Evolutionary conservation across 2,329 filamentous ascomycete genomes (phyloP).

Genomic region (Cryphonectria japonica): DNA sequence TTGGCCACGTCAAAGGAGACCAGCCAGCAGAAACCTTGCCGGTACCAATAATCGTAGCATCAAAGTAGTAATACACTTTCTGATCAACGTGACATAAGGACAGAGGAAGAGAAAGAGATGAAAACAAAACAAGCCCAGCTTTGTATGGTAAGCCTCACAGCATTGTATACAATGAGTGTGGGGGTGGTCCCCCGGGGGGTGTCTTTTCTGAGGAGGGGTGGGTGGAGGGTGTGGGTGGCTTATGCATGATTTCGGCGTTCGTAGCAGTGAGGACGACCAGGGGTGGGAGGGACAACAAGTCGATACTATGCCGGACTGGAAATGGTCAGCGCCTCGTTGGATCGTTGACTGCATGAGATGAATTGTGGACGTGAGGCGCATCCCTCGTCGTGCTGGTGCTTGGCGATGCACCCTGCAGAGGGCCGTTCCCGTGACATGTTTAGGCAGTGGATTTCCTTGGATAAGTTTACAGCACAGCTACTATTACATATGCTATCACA

Average conservation of each 20-base stretch:
- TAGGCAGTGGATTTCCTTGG: background rate
- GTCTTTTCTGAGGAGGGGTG: background rate
- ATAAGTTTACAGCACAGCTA: background rate
- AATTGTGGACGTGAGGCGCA: background rate
- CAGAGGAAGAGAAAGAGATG: too few relatives aligned
- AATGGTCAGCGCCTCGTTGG: background rate
- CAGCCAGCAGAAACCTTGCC: background rate
- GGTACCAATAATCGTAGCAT: background rate
- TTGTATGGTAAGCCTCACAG: conserved; percentile 9
- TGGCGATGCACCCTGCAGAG: conserved; percentile 6
- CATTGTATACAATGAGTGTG: conserved; percentile 3
- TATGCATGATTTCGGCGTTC: conserved; percentile 4
- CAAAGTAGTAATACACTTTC: background rate
- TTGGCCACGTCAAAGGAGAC: background rate
- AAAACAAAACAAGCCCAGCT: conserved; percentile 1
- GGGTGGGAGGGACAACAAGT: background rate
- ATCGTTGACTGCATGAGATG: background rate
- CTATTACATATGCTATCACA: background rate
- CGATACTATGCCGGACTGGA: conserved; percentile 4
- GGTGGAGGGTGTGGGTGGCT: conserved; percentile 15
- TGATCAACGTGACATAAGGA: background rate
- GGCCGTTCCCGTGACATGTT: conserved; percentile 5
- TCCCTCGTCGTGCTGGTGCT: conserved; percentile 2
- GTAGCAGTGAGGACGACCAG: background rate
- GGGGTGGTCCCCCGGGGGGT: background rate